Evolutionary conservation across 2,329 filamentous ascomycete genomes (phyloP), one percentile per base, ranked within the genome.

Genomic region (Penicillium sp.): DNA sequence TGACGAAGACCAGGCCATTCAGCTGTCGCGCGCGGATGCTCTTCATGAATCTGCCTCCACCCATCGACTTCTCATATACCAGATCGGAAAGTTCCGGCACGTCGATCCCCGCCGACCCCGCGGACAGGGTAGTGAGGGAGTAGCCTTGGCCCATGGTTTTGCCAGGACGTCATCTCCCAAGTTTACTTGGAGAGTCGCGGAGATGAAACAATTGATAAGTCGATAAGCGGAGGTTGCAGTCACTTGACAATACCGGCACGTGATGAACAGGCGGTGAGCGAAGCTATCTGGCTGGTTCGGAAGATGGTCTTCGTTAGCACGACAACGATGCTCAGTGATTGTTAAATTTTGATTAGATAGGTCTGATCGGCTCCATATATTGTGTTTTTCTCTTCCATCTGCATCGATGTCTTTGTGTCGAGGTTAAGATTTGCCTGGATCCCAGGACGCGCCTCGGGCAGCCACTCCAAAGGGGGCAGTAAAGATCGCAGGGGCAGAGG

Each of bases 11-110:
- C 35, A 96, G 78, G 47, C 93, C 92, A 76, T 95, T 88, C 63
- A 87, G 87, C 67, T 95, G 89, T 43, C 90, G 82, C 23, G 92
- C 93, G 57, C 92, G 84, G 57, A 97, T 91, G 56, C 89, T 93
- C 72, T 97, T 96, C 86, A 98, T 93, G 64, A 98, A 96, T 32
- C 93, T 84, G 23, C 89, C 90, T 58, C 87, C 89, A 42, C 92
- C 92, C 64, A 98, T 82, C 31, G 89, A 89, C 72, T 87, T 90
- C 72, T 98, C 93, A 74, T 96, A 95, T 32, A 86, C 83, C 51
- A 97, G 76, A 66, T 97, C 93, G 38, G 88, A 82, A 37, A 98
- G 82, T 75, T 98, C 92, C 33, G 91, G 87, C 25, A 95, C 83
- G 70, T 98, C 92, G 69, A 98, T 95, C 61, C 90, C 89, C 50